phyloP scores from a whole-genome alignment of 345 rosid genomes.

The Euphorbia pulcherrima region DNA sequence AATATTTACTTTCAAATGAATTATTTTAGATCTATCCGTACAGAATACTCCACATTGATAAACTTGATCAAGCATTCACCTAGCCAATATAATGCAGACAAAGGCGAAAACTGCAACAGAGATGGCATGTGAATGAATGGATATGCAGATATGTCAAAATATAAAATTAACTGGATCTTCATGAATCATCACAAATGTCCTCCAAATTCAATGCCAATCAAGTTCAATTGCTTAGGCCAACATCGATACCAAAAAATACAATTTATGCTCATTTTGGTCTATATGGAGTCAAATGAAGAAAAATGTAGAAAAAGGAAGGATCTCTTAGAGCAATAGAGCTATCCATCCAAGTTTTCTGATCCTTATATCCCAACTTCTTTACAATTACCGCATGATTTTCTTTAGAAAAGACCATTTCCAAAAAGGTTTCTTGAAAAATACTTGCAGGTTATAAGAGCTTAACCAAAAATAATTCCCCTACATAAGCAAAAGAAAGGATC shows the following conservation, averaged over 20 bases:
- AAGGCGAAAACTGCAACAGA: background rate
- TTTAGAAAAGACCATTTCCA: background rate
- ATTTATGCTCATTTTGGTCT: background rate
- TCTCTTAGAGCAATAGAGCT: background rate
- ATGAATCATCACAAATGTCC: background rate
- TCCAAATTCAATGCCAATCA: background rate
- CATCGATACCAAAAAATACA: background rate
- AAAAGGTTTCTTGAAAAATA: background rate
- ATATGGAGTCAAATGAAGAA: background rate
- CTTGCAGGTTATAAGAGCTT: background rate
- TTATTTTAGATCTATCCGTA: background rate
- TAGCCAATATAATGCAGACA: background rate
- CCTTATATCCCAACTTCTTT: background rate
- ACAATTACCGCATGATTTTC: background rate
- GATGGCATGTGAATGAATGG: background rate
- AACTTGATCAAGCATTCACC: background rate
- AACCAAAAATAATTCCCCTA: background rate
- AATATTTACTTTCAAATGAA: background rate
- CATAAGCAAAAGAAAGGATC: background rate
- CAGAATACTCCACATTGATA: background rate
- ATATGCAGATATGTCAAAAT: background rate
- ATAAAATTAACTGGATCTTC: background rate
- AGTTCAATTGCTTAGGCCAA: background rate
- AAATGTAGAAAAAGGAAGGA: background rate
- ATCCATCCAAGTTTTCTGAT: background rate